These are phyloP conservation scores for Penicillium concentricum DNA, from an alignment of 2,329 filamentous ascomycete species.

Conservation along the genomic window DNA sequence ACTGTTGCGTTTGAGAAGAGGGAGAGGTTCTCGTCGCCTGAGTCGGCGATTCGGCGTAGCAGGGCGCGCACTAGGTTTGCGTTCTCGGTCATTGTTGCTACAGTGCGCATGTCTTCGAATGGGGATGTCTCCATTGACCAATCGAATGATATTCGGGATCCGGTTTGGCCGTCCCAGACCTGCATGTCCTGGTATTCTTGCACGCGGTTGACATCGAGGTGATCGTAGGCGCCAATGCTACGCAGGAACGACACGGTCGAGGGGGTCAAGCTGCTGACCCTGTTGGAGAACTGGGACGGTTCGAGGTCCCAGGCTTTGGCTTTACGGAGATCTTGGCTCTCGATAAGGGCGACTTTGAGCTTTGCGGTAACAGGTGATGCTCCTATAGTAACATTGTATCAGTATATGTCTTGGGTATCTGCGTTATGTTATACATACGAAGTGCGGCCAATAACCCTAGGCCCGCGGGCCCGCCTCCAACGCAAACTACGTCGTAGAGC, in stretches of 20 bases:
- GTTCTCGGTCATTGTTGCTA: constrained; percentile 98
- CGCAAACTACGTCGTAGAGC: constrained; percentile 89
- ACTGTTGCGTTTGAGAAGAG: constrained; percentile 77
- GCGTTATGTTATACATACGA: constrained; percentile 52
- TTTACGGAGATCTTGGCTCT: constrained; percentile 79
- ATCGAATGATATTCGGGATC: constrained; percentile 85
- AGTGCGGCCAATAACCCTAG: constrained; percentile 77
- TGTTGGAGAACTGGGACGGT: constrained; percentile 76
- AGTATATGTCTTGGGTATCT: background rate
- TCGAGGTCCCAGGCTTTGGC: constrained; percentile 66
- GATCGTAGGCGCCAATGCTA: constrained; percentile 79
- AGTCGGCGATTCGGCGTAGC: constrained; percentile 66
- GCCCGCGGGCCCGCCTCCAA: constrained; percentile 85
- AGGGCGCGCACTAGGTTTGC: constrained; percentile 80
- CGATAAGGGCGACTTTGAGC: constrained; percentile 83
- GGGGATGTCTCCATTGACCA: constrained; percentile 55
- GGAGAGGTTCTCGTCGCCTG: constrained; percentile 60
- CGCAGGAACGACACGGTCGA: constrained; percentile 80
- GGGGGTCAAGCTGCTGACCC: constrained; percentile 92
- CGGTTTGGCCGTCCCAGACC: constrained; percentile 94
- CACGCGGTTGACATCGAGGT: constrained; percentile 69
- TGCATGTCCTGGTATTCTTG: constrained; percentile 96
- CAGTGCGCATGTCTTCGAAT: constrained; percentile 56
- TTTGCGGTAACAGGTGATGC: constrained; percentile 71
- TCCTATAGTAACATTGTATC: constrained; percentile 50